Base-by-base conservation (phyloP, 352 stramenopile species). In the Globisporangium sylvaticum region DNA sequence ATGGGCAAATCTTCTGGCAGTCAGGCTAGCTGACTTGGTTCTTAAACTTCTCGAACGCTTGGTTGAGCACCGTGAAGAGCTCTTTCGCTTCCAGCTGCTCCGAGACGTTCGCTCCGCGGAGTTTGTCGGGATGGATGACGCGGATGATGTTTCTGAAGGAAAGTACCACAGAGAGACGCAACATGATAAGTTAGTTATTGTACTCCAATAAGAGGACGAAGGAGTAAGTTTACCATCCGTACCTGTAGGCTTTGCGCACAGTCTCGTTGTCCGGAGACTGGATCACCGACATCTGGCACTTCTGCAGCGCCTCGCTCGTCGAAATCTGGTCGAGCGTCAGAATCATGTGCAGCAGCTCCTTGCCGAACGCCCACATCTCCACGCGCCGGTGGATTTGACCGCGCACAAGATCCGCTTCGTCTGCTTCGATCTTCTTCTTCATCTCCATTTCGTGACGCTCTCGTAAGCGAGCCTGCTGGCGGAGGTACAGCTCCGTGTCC, bases 11-110 rank as follows among this genome's bases (percentile, higher is more conserved):
- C 6, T 58, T 42, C 53, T 25, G 22, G 37, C 52, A n/a, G 25
- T 34, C 29, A 18, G 18, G 24, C 53, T 58, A 59, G 66, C n/a
- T 61, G 76, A 67, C 59, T 64, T 80, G 73, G 34, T 73, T 79
- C 68, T 95, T 95, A 62, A 91, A 94, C 62, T 85, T 87, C 64
- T 96, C 87, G 67, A 95, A 96, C n/a, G 85, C 85, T 68, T 94
- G 82, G 66, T 95, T 96, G 32, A 95, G 70, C 44, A 95, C 83
- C 20, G 87, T 96, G 70, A 96, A 96, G 27, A 96, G 77, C 65
- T 94, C 88, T 29, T 93, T 92, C 4, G 88, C 87, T 68, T 92
- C 88, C 8, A 95, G 64, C 56, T 96, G 87, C 34, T 96, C 85
- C n/a, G 83, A 48, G 46, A 96, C 76, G 5, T 80, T 87, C 15